Evolutionary conservation across 2,329 filamentous ascomycete species (phyloP).

Genomic region (Penicillium aurantiogriseum): DNA sequence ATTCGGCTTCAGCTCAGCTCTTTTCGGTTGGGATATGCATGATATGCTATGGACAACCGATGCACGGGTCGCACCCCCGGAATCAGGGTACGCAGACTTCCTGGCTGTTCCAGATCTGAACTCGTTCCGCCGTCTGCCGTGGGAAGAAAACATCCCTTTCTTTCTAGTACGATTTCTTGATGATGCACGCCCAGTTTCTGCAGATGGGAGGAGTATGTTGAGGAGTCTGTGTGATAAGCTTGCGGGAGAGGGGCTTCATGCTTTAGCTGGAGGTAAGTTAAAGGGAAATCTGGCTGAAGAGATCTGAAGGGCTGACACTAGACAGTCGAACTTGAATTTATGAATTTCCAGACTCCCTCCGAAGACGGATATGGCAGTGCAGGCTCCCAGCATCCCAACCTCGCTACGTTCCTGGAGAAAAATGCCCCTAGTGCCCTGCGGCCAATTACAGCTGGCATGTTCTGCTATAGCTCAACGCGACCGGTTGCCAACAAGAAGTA

Average conservation of each 20-base stretch:
- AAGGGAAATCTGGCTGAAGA: neutral
- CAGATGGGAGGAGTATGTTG: conserved; percentile 74
- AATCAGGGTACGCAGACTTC: conserved; percentile 83
- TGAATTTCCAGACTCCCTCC: conserved; percentile 31
- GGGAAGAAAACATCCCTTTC: conserved; percentile 82
- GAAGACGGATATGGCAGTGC: conserved; percentile 48
- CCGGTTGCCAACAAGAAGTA: conserved; percentile 86
- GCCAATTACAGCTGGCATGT: conserved; percentile 87
- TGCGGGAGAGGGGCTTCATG: conserved; percentile 65
- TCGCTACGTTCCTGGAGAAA: conserved; percentile 68
- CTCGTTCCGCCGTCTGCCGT: conserved; percentile 77
- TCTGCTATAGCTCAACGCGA: conserved; percentile 82
- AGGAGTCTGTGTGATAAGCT: conserved; percentile 66
- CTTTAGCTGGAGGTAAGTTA: conserved; percentile 77
- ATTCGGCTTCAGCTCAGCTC: conserved; percentile 88
- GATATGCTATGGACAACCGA: conserved; percentile 68
- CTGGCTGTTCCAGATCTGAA: conserved; percentile 75
- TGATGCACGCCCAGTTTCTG: conserved; percentile 68
- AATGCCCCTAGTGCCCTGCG: conserved; percentile 71
- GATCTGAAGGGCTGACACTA: neutral
- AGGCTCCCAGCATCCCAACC: conserved; percentile 77
- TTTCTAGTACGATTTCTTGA: conserved; percentile 80
- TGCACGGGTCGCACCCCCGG: conserved; percentile 76
- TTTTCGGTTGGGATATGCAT: conserved; percentile 97
- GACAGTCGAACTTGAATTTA: conserved; percentile 84